These are phyloP conservation scores for Thelonectria olida DNA, from an alignment of 2,329 filamentous ascomycete species.

Conservation along the genomic window DNA sequence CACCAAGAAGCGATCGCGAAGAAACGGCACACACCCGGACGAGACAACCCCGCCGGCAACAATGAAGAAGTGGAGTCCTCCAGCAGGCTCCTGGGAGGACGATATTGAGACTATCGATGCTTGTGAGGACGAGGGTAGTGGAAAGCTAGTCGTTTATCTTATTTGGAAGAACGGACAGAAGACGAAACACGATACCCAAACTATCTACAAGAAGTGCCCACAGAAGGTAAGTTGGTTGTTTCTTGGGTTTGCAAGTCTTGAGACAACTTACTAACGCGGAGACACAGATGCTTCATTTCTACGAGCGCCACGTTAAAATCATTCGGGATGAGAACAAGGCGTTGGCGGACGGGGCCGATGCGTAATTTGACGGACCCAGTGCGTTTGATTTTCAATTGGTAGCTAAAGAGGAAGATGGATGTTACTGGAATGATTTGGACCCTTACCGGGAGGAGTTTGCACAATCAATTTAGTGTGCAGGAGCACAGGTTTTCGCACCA, in stretches of 20 bases:
- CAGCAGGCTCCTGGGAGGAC: slow-evolving; percentile 80
- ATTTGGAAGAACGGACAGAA: slow-evolving; percentile 79
- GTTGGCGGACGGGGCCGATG: slow-evolving; percentile 21
- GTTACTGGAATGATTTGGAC: not conserved
- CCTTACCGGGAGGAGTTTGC: not conserved
- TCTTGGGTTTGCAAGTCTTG: not conserved
- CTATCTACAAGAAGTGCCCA: slow-evolving; percentile 79
- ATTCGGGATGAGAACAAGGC: slow-evolving; percentile 50
- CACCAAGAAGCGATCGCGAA: slow-evolving; percentile 55
- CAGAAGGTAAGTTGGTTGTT: slow-evolving; percentile 68
- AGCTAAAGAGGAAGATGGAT: not conserved
- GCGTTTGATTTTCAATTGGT: not conserved
- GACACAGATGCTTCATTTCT: slow-evolving; percentile 70
- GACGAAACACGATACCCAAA: slow-evolving; percentile 74
- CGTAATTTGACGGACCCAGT: not conserved
- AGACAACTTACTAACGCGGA: slow-evolving; percentile 6
- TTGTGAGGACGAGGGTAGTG: slow-evolving; percentile 70
- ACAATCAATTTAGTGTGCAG: not conserved
- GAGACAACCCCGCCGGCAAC: slow-evolving; percentile 59
- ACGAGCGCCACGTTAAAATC: slow-evolving; percentile 66
- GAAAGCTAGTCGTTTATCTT: slow-evolving; percentile 72
- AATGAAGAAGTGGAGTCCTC: slow-evolving; percentile 68
- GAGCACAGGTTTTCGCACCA: not conserved
- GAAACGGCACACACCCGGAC: slow-evolving; percentile 59
- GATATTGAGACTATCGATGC: slow-evolving; percentile 76